Percentiles rank a stretch among this genome's conserved stretches.
phyloP scores from a whole-genome alignment of 306 rosid genomes.

The Cicer chorassanicum region DNA sequence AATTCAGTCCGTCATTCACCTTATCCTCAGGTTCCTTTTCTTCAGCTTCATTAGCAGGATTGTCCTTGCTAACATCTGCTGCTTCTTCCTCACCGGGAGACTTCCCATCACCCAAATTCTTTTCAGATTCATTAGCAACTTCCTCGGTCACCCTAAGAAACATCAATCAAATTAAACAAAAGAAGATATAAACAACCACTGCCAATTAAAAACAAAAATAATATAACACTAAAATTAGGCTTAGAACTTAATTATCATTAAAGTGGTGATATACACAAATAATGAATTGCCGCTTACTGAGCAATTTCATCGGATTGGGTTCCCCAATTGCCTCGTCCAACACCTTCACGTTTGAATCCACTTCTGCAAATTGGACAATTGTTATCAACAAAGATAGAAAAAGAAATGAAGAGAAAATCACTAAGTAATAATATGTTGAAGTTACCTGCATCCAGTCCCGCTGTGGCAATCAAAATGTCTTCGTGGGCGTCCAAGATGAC shows the following conservation, averaged over 20 bases:
- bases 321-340: conserved; percentile 98
- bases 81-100: conserved; percentile 64
- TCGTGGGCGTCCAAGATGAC: too few relatives aligned
- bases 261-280: background rate
- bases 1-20: conserved; percentile 47
- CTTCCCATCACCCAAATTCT: conserved; percentile 75
- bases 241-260: background rate
- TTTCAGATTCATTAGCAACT: conserved; percentile 61
- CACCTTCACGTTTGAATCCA: conserved; percentile 79
- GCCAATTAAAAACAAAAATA: background rate
- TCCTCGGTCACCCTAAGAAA: conserved; percentile 69
- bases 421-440: background rate
- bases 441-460: too few relatives aligned
- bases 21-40: conserved; percentile 88
- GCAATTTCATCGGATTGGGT: conserved; percentile 70
- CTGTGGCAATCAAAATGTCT: too few relatives aligned
- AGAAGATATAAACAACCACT: background rate
- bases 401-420: background rate
- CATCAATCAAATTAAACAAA: background rate
- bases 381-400: conserved; percentile 16
- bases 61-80: conserved; percentile 61
- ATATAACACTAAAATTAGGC: background rate
- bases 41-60: conserved; percentile 61
- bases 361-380: conserved; percentile 52
- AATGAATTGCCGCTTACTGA: conserved; percentile 50